A percentile compares a stretch with the other conserved stretches of the same genome.
phyloP scores from a whole-genome alignment of 1,284 basidiomycete genomes.

The Fistulinella cinereoalba region DNA sequence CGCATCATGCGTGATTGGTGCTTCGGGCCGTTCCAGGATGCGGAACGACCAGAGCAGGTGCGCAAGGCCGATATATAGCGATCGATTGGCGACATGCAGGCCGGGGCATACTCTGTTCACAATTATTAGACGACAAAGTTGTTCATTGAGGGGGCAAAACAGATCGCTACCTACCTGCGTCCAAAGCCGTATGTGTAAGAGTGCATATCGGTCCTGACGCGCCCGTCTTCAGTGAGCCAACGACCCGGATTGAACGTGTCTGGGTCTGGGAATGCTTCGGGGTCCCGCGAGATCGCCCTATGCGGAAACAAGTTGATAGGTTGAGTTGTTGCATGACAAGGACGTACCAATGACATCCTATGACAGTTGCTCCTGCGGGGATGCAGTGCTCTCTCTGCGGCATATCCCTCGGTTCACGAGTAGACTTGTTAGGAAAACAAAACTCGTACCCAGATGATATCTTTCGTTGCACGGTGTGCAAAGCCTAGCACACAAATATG shows the following conservation, averaged over 20 bases:
- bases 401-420: background rate
- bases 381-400: conserved; percentile 15
- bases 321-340: no score
- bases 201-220: conserved; percentile 29
- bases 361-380: conserved; percentile 10
- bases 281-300: conserved; percentile 15
- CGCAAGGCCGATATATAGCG: background rate
- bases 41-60: background rate
- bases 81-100: background rate
- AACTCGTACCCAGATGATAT: background rate
- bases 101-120: conserved; percentile 3
- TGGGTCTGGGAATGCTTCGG: no score
- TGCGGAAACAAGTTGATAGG: background rate
- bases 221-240: conserved; percentile 36
- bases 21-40: background rate
- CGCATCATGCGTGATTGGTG: background rate
- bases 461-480: background rate
- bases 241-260: conserved; percentile 37
- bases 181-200: conserved; percentile 39
- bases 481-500: background rate
- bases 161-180: conserved; percentile 26
- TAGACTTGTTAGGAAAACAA: background rate
- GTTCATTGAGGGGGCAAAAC: conserved; percentile 5
- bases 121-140: background rate
- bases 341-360: conserved; percentile 16